A percentile compares a stretch with the other conserved stretches of the same genome.
These are phyloP conservation scores for Penicillium brasilianum DNA, from an alignment of 2,329 filamentous ascomycete species.

Conservation along the genomic window DNA sequence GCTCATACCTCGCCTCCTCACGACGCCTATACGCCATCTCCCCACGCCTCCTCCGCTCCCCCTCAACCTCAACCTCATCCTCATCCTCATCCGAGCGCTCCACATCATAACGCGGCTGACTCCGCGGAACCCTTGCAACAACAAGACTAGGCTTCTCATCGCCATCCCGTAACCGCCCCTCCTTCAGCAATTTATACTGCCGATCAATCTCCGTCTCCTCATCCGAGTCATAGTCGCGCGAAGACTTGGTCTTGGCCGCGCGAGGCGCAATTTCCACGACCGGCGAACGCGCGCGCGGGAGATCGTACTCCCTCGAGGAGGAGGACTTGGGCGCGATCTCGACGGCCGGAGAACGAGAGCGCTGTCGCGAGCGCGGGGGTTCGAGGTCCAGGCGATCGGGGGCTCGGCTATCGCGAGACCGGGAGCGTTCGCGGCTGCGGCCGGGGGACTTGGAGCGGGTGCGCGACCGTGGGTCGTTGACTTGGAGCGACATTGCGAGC, in stretches of 20 bases:
- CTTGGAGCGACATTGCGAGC: conserved; percentile 43
- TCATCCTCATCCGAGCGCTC: conserved; percentile 27
- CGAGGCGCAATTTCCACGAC: conserved; percentile 26
- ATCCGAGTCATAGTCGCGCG: conserved; percentile 20
- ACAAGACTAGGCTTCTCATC: conserved; percentile 14
- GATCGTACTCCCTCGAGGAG: conserved; percentile 2
- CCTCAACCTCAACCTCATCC: conserved; percentile 2
- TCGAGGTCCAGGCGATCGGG: conserved; percentile 33
- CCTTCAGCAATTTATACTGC: conserved; percentile 28
- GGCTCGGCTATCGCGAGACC: conserved; percentile 48
- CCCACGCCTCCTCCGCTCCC: conserved; percentile 15
- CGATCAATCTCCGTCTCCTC: conserved; percentile 32
- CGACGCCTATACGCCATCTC: too few relatives aligned
- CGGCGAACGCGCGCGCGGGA: conserved; percentile 36
- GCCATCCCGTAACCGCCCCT: conserved; percentile 16
- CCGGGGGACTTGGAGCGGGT: conserved; percentile 53
- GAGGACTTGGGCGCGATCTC: conserved; percentile 8
- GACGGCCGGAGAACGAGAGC: conserved; percentile 23
- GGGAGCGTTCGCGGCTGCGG: conserved; percentile 48
- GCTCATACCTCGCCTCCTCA: conserved; percentile 33
- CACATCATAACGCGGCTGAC: conserved; percentile 29
- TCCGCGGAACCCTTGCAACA: conserved; percentile 25
- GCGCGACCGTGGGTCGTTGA: conserved; percentile 49
- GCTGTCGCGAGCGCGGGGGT: conserved; percentile 30
- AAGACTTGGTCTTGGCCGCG: conserved; percentile 2